These are phyloP conservation scores for Rubroboletus pulcherrimus DNA, from an alignment of 768 basidiomycete genomes.

Conservation along the genomic window DNA sequence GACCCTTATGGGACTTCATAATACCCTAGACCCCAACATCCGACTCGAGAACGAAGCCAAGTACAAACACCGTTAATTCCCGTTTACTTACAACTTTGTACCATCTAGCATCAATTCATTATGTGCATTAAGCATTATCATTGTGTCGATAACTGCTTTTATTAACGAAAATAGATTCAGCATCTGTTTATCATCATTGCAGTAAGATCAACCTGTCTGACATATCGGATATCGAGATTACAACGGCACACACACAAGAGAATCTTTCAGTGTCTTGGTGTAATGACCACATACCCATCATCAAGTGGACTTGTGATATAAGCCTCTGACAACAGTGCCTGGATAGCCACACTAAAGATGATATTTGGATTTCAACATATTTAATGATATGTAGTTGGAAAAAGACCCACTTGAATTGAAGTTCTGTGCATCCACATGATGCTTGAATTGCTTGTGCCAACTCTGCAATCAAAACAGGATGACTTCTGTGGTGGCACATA, in stretches of 20 bases:
- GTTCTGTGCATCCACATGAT: conserved; percentile 13
- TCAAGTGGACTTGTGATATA: conserved; percentile 32
- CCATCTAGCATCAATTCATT: conserved; percentile 15
- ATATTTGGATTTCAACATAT: background rate
- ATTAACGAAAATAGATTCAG: background rate
- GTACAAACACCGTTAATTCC: conserved; percentile 73
- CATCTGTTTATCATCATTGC: background rate
- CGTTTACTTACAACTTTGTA: conserved; percentile 18
- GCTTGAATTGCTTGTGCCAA: conserved; percentile 11
- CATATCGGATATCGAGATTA: background rate
- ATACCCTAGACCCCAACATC: conserved; percentile 84
- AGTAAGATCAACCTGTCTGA: background rate
- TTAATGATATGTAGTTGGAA: background rate
- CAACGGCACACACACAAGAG: background rate
- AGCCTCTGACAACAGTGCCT: conserved; percentile 25
- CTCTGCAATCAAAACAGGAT: conserved; percentile 9
- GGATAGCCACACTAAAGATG: conserved; percentile 15
- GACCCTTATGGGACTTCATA: conserved; percentile 89
- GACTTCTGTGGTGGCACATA: conserved; percentile 3
- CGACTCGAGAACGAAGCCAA: conserved; percentile 86
- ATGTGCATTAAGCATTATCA: conserved; percentile 10
- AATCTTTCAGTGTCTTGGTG: conserved; percentile 21
- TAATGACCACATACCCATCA: conserved; percentile 27
- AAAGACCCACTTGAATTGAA: conserved; percentile 21
- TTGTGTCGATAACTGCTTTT: background rate